Percentiles rank a stretch among this genome's conserved stretches.
These are phyloP conservation scores for Coelastrella sp. DNA, from an alignment of 139 green algal species.

Conservation along the genomic window DNA sequence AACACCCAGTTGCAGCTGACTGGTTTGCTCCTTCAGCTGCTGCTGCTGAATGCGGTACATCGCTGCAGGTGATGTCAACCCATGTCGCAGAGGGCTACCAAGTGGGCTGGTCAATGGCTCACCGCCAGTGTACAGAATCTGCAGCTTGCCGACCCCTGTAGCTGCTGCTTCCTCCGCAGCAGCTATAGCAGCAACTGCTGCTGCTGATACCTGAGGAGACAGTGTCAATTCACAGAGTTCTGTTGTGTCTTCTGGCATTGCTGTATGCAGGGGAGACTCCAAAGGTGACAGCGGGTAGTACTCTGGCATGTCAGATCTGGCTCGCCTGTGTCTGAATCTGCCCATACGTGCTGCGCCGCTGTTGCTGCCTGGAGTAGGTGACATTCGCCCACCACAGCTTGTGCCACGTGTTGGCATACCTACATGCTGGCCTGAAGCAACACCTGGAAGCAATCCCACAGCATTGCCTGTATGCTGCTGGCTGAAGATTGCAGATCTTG, in stretches of 20 bases:
- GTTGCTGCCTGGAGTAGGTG: neutral
- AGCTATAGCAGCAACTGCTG: neutral
- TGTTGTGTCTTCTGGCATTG: neutral
- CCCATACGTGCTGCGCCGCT: conserved; percentile 17
- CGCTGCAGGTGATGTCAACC: conserved; percentile 31
- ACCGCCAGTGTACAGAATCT: neutral
- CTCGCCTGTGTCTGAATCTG: conserved; percentile 22
- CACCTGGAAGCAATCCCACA: neutral
- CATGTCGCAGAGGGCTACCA: conserved; percentile 22
- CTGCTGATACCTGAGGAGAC: neutral
- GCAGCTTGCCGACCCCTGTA: neutral
- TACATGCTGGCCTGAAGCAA: neutral
- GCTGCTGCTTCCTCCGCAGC: neutral
- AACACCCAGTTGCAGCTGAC: neutral
- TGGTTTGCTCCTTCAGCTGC: neutral
- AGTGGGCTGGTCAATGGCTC: conserved; percentile 9
- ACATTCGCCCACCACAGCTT: neutral
- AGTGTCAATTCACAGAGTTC: neutral
- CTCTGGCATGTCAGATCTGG: conserved; percentile 42
- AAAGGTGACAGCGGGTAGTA: conserved; percentile 24
- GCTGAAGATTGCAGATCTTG: neutral
- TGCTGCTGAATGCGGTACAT: conserved; percentile 28
- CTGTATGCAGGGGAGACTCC: conserved; percentile 36
- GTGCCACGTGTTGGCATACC: neutral
- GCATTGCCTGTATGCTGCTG: neutral